A percentile compares a stretch with the other conserved stretches of the same genome.
Conservation (phyloP, 2,329 filamentous ascomycete species). For the Aspergillus fumigatiaffinis region DNA sequence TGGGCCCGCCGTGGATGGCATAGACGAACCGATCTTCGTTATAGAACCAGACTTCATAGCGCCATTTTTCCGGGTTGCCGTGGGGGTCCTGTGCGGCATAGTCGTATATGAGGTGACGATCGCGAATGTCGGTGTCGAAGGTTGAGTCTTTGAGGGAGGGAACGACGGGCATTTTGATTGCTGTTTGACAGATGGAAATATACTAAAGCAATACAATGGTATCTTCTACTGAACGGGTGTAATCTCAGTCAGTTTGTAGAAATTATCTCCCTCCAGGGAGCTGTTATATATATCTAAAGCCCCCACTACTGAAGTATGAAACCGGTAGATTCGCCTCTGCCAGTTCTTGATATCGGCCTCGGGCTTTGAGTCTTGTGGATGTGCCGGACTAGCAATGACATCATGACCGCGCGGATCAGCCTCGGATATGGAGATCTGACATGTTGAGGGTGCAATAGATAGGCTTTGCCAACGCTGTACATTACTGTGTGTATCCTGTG, state of each 20-base stretch:
- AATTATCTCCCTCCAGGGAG: too few relatives aligned
- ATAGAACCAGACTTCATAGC: constrained; percentile 61
- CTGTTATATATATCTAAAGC: too few relatives aligned
- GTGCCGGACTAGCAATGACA: background rate
- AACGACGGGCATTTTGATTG: background rate
- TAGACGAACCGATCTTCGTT: constrained; percentile 54
- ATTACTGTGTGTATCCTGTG: background rate
- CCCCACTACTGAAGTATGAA: too few relatives aligned
- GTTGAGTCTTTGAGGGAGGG: constrained; percentile 9
- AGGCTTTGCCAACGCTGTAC: background rate
- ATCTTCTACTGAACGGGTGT: background rate
- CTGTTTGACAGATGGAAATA: background rate
- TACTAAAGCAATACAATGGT: background rate
- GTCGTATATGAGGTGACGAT: constrained; percentile 56
- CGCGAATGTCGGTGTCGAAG: constrained; percentile 51
- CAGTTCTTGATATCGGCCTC: background rate
- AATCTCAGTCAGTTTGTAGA: too few relatives aligned
- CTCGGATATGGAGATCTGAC: background rate
- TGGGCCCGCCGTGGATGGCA: constrained; percentile 57
- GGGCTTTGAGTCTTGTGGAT: background rate
- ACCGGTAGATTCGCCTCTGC: too few relatives aligned
- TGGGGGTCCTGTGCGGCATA: constrained; percentile 48
- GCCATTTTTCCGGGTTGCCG: constrained; percentile 56
- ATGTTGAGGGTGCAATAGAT: background rate
- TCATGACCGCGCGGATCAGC: background rate